Conservation (phyloP, 441 rosid genomes). For the Geranium incanum region DNA sequence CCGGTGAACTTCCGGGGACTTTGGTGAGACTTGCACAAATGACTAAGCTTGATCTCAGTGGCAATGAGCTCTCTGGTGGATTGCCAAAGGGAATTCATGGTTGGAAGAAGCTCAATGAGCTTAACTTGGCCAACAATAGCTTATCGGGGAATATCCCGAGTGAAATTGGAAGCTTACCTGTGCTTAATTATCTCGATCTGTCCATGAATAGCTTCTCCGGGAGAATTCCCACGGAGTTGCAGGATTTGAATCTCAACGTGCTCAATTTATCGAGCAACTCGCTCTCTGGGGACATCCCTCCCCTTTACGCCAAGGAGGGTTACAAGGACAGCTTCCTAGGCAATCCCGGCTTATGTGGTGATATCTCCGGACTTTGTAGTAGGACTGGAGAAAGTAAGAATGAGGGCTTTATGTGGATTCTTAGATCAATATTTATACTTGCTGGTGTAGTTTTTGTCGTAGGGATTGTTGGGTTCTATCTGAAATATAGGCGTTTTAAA, state of each 20-base stretch:
- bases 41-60: constrained; percentile 65
- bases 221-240: constrained; percentile 51
- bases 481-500: constrained; percentile 61
- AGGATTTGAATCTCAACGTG: constrained; percentile 80
- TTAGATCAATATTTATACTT: constrained; percentile 58
- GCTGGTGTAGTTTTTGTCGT: constrained; percentile 57
- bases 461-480: constrained; percentile 74
- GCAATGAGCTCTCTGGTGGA: constrained; percentile 59
- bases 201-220: constrained; percentile 62
- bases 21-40: constrained; percentile 46
- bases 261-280: constrained; percentile 67
- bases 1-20: constrained; percentile 57
- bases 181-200: constrained; percentile 83
- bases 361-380: constrained; percentile 55
- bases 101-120: constrained; percentile 76
- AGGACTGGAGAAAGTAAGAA: constrained; percentile 36
- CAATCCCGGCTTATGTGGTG: constrained; percentile 76
- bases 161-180: constrained; percentile 61
- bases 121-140: constrained; percentile 54
- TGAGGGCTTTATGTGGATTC: constrained; percentile 59
- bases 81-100: constrained; percentile 49
- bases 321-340: constrained; percentile 65
- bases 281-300: constrained; percentile 61
- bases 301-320: constrained; percentile 48
- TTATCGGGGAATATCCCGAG: constrained; percentile 58